Percentiles rank a stretch among this genome's conserved stretches.
Evolutionary conservation across 2,329 filamentous ascomycete genomes (phyloP).

Genomic region (Colletotrichum camelliae): DNA sequence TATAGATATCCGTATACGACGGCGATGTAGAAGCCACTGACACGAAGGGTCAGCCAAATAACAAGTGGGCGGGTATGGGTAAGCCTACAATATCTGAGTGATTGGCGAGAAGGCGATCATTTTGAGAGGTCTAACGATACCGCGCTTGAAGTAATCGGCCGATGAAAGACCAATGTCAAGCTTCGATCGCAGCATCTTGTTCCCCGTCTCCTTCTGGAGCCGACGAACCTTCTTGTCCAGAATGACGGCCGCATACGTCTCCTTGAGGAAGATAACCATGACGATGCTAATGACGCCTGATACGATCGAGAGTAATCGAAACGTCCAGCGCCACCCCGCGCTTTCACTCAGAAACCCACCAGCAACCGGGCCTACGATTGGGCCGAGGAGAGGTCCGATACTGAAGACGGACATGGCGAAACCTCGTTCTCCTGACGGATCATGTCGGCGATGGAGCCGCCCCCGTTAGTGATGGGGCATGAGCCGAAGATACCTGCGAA

Average conservation of each 20-base stretch:
- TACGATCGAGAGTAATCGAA: conserved; percentile 51
- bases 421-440: conserved; percentile 60
- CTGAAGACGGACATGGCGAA: conserved; percentile 57
- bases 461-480: conserved; percentile 68
- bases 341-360: conserved; percentile 47
- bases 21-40: conserved; percentile 38
- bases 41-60: neutral
- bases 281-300: conserved; percentile 38
- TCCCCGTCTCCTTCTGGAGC: conserved; percentile 58
- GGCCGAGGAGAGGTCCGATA: conserved; percentile 50
- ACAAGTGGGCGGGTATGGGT: conserved; percentile 27
- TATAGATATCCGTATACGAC: conserved; percentile 56
- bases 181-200: conserved; percentile 57
- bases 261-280: conserved; percentile 45
- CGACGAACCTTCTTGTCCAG: conserved; percentile 45
- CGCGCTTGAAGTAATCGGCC: conserved; percentile 45
- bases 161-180: conserved; percentile 50
- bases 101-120: conserved; percentile 52
- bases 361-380: conserved; percentile 50
- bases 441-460: conserved; percentile 71
- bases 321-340: conserved; percentile 55
- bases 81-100: conserved; percentile 39
- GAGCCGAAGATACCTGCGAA: conserved; percentile 67
- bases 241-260: conserved; percentile 55
- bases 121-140: conserved; percentile 53